Conservation (phyloP, 2,329 filamentous ascomycete genomes). For the Diplodia scrobiculata region DNA sequence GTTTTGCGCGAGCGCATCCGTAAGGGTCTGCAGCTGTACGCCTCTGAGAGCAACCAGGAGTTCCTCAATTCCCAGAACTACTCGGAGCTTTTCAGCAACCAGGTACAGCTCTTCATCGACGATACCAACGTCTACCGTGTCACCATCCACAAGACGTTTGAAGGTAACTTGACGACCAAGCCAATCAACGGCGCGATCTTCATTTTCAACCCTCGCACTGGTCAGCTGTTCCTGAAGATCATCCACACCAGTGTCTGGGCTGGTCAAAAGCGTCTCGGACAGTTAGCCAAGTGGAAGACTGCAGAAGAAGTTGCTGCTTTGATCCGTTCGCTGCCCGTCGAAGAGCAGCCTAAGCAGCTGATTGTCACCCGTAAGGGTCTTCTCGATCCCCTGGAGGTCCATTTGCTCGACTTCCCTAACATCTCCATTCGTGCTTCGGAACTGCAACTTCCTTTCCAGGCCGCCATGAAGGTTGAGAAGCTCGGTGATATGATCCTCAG, state of each 20-base stretch:
- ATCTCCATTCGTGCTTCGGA: constrained; percentile 98
- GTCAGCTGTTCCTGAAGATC: constrained; percentile 97
- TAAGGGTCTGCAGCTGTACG: constrained; percentile 96
- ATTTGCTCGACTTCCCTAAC: constrained; percentile 96
- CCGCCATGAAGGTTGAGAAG: constrained; percentile 99
- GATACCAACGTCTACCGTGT: constrained; percentile 99
- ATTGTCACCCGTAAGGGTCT: constrained; percentile 98
- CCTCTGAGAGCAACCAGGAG: constrained; percentile 97
- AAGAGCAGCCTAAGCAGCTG: constrained; percentile 98
- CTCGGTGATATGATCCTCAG: constrained; percentile 98
- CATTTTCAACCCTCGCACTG: constrained; percentile 99
- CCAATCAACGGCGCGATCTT: constrained; percentile 99
- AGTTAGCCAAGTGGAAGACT: constrained; percentile 99
- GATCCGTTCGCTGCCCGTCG: constrained; percentile 90
- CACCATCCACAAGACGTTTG: constrained; percentile 99
- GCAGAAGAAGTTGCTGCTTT: constrained; percentile 98
- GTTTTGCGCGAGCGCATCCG: constrained; percentile 96
- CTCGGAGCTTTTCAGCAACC: constrained; percentile 97
- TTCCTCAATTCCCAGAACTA: constrained; percentile 99
- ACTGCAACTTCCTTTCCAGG: constrained; percentile 95
- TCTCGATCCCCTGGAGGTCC: constrained; percentile 93
- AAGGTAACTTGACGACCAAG: constrained; percentile 98
- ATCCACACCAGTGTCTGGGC: constrained; percentile 99
- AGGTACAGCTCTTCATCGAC: constrained; percentile 98
- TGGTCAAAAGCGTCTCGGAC: constrained; percentile 96